Conservation (phyloP, 805 yeast genomes). For the Zygotorulaspora sp. region DNA sequence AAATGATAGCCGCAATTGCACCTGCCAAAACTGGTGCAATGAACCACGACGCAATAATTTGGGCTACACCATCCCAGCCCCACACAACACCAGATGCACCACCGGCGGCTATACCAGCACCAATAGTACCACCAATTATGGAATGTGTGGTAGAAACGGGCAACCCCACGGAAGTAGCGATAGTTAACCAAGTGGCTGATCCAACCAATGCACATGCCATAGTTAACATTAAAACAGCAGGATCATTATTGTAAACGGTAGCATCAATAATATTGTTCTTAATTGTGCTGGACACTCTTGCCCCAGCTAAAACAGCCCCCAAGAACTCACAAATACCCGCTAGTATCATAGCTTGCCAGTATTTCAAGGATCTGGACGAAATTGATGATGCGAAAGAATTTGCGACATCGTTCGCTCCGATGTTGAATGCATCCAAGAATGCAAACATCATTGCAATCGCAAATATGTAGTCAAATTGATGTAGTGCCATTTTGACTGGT, state of each 20-base stretch:
- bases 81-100: slow-evolving; percentile 58
- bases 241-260: slow-evolving; percentile 45
- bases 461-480: slow-evolving; percentile 63
- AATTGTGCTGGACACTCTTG: slow-evolving; percentile 70
- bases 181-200: slow-evolving; percentile 62
- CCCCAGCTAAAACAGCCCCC: slow-evolving; percentile 71
- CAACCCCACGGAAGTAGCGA: slow-evolving; percentile 64
- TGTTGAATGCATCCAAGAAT: slow-evolving; percentile 72
- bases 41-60: slow-evolving; percentile 75
- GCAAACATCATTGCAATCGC: slow-evolving; percentile 69
- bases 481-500: slow-evolving; percentile 35
- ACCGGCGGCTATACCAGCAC: slow-evolving; percentile 68
- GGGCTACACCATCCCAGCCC: slow-evolving; percentile 74
- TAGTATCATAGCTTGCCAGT: slow-evolving; percentile 71
- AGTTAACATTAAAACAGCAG: slow-evolving; percentile 68
- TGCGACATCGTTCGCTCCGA: slow-evolving; percentile 80
- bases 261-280: slow-evolving; percentile 59
- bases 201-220: slow-evolving; percentile 76
- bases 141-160: slow-evolving; percentile 84
- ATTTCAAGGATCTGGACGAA: slow-evolving; percentile 61
- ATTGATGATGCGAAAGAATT: slow-evolving; percentile 76
- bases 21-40: slow-evolving; percentile 74
- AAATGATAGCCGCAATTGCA: slow-evolving; percentile 51
- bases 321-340: slow-evolving; percentile 69
- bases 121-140: slow-evolving; percentile 70